These are phyloP conservation scores for Ramichloridium luteum DNA, from an alignment of 2,329 filamentous ascomycete genomes.

Conservation along the genomic window DNA sequence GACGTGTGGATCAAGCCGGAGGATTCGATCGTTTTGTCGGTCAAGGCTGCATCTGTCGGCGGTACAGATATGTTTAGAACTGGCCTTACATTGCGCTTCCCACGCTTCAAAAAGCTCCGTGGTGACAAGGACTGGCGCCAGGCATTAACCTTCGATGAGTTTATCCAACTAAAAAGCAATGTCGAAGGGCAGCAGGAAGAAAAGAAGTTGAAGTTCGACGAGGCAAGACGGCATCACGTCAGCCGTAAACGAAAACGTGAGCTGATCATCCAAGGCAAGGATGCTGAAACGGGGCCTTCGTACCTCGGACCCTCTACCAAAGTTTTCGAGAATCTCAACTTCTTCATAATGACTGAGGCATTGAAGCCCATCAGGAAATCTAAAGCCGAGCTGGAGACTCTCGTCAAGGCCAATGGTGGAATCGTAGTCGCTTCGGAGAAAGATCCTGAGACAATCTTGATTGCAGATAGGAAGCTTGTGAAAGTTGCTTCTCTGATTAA, in stretches of 20 bases:
- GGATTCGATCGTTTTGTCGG: constrained; percentile 75
- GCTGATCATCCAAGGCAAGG: constrained; percentile 62
- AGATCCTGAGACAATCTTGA: constrained; percentile 52
- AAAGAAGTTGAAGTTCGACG: constrained; percentile 62
- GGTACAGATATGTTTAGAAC: constrained; percentile 66
- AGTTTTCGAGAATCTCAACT: constrained; percentile 63
- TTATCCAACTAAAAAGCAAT: constrained; percentile 55
- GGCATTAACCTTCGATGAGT: constrained; percentile 66
- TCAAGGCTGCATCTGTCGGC: constrained; percentile 73
- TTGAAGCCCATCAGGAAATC: constrained; percentile 55
- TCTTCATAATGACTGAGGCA: constrained; percentile 71
- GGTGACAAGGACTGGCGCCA: constrained; percentile 76
- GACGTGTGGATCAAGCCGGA: constrained; percentile 88
- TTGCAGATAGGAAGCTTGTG: constrained; percentile 68
- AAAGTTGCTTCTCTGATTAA: constrained; percentile 78
- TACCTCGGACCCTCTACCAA: constrained; percentile 48
- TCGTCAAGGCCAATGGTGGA: constrained; percentile 77
- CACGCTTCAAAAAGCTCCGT: constrained; percentile 70
- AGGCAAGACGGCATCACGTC: constrained; percentile 51
- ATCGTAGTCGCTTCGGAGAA: constrained; percentile 62
- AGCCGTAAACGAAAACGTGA: constrained; percentile 50
- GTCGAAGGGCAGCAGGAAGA: constrained; percentile 60
- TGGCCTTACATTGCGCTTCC: constrained; percentile 73
- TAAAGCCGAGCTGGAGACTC: constrained; percentile 65
- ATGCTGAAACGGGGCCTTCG: constrained; percentile 35